Evolutionary conservation across 139 green algal species (phyloP).

Genomic region (Tetradesmus obliquus): DNA sequence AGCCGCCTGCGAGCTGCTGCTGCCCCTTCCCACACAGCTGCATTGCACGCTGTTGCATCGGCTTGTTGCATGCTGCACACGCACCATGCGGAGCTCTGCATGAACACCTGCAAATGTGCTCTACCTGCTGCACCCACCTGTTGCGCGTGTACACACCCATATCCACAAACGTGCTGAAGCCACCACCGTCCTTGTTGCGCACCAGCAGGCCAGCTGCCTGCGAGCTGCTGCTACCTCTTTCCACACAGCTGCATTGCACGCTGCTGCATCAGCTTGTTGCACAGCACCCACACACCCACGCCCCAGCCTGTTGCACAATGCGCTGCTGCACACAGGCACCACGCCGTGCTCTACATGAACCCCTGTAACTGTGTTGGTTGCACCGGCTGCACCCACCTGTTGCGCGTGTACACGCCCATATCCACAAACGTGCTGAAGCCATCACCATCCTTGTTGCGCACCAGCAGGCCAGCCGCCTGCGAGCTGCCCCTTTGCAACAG

Average conservation of each 20-base stretch:
- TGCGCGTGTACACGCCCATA: conserved; percentile 81
- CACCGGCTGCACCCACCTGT: conserved; percentile 53
- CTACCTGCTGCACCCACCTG: conserved; percentile 43
- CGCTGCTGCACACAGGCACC: no score
- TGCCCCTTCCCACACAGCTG: not conserved
- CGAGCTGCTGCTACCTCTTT: not conserved
- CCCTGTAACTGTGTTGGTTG: no score
- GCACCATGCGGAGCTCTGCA: no score
- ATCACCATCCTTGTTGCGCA: conserved; percentile 19
- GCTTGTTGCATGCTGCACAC: no score
- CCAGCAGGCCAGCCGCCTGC: not conserved
- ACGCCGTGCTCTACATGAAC: no score
- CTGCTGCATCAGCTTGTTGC: no score
- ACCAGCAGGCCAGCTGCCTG: not conserved
- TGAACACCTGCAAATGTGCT: no score
- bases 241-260: no score
- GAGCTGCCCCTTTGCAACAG: not conserved
- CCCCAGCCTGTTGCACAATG: no score
- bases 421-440: conserved; percentile 65
- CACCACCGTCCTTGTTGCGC: conserved; percentile 15
- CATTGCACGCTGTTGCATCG: no score
- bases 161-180: conserved; percentile 65
- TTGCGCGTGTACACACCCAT: conserved; percentile 84
- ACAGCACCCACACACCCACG: no score
- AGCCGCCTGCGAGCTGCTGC: not conserved